Evolutionary conservation across 495 filamentous ascomycete genomes (phyloP).

Genomic region (Aspergillus nidulans): DNA sequence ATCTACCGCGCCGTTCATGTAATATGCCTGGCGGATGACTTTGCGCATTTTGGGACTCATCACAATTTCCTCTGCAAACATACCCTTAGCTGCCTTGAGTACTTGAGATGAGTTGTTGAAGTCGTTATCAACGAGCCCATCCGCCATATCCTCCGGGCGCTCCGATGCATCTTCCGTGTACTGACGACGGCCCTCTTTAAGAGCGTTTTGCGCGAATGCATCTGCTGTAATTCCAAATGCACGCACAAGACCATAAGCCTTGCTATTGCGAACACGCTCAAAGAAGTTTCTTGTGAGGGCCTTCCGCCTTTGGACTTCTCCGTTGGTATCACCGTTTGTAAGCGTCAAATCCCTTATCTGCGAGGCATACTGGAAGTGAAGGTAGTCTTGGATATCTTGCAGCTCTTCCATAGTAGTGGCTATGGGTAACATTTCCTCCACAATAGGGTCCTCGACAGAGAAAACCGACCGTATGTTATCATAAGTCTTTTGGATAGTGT

Average conservation of each 20-base stretch:
- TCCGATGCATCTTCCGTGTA: slow-evolving; percentile 76
- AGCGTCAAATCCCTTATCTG: slow-evolving; percentile 69
- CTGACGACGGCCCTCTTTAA: slow-evolving; percentile 69
- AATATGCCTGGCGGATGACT: slow-evolving; percentile 75
- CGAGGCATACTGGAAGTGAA: slow-evolving; percentile 88
- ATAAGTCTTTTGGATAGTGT: slow-evolving; percentile 70
- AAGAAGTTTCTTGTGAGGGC: slow-evolving; percentile 69
- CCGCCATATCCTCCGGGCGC: slow-evolving; percentile 81
- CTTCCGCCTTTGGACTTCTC: slow-evolving; percentile 66
- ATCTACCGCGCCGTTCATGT: slow-evolving; percentile 74
- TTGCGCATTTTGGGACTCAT: slow-evolving; percentile 88
- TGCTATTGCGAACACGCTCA: slow-evolving; percentile 75
- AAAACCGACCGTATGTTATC: slow-evolving; percentile 60
- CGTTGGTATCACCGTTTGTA: slow-evolving; percentile 49
- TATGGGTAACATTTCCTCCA: slow-evolving; percentile 73
- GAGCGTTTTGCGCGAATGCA: slow-evolving; percentile 77
- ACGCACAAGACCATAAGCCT: slow-evolving; percentile 75
- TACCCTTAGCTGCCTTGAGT: slow-evolving; percentile 69
- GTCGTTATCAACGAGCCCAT: slow-evolving; percentile 64
- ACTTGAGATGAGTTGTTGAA: slow-evolving; percentile 74
- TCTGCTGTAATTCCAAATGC: slow-evolving; percentile 89
- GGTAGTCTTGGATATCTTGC: slow-evolving; percentile 93
- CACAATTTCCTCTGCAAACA: slow-evolving; percentile 88
- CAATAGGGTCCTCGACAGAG: slow-evolving; percentile 48
- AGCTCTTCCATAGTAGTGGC: slow-evolving; percentile 86